Evolutionary conservation across 768 basidiomycete species (phyloP), one percentile per base, ranked within the genome.

Genomic region (Hygrocybe punicea): DNA sequence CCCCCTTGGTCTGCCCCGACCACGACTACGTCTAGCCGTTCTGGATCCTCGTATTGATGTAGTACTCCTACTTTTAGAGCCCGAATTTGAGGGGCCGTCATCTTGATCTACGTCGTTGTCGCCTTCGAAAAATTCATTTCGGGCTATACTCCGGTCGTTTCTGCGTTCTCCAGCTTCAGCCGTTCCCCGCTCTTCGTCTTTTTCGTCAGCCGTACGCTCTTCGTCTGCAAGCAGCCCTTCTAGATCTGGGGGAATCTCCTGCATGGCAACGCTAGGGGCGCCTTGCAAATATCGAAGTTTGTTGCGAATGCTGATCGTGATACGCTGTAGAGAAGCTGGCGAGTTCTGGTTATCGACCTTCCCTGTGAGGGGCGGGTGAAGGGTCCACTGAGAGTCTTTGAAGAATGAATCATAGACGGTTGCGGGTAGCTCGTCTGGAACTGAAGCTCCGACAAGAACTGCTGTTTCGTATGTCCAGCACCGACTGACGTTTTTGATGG

Each of bases 381-480:
- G 82, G 63, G 89, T 89, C 85, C 90, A 96, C 44, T 95, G 81
- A 0, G 89, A 89, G 62, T 96, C 94, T 16, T 83, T 84, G 74
- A 97, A 99, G 73, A 93, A 98, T 6, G 88, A 79, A 65, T 97
- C 91, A 73, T 98, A 99, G 1, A 91, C 84, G 1, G 93, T 98
- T 21, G 77, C 75, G 0, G 96, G 96, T 8, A 99, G 84, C 58
- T 89, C 86, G 72, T 96, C 88, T 0, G 93, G 88, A 25, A 99
- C 82, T 36, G 81, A 73, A 0, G 86, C 83, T 14, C 91, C 93
- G 46, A 97, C 87, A 7, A 96, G 84, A 1, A 98, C 89, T 11
- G 92, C 86, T 0, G 97, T 99, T 71, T 99, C 96, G 76, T 99
- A 96, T 34, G 96, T 87, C 96, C 96, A 99, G 68, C 96, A 99